Conservation (phyloP, 2,329 filamentous ascomycete genomes). For the Ophiostoma ulmi region DNA sequence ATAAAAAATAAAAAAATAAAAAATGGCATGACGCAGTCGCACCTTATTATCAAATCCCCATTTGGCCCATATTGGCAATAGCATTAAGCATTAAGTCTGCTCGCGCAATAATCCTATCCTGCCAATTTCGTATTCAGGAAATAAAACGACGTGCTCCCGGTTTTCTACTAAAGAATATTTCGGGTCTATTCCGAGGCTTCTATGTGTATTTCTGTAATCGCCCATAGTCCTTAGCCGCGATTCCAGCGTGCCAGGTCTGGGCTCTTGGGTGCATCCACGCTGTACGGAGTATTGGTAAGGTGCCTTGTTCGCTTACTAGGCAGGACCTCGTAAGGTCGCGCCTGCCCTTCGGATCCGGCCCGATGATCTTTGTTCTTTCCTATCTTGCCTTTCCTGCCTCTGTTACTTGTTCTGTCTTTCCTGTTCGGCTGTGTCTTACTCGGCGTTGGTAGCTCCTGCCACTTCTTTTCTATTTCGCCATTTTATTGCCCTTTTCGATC, state of each 20-base stretch:
- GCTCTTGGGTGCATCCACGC: not conserved
- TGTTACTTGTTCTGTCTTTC: not conserved
- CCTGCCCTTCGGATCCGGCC: not conserved
- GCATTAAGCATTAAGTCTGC: not conserved
- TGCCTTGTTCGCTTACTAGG: not conserved
- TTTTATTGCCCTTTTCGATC: not conserved
- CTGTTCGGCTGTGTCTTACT: not conserved
- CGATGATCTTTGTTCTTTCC: not conserved
- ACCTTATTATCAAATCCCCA: not conserved
- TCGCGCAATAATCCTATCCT: not conserved
- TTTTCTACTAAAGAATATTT: not conserved
- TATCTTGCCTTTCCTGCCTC: not conserved
- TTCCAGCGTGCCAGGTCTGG: not conserved
- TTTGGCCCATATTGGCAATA: not conserved
- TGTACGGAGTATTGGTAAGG: not conserved
- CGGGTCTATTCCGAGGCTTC: not conserved
- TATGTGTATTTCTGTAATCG: too few species aligned
- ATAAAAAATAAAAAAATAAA: not conserved
- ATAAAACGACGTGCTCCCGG: too few species aligned
- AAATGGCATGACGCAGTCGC: not conserved
- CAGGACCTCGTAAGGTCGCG: not conserved
- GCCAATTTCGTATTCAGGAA: not conserved
- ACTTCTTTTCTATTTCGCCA: not conserved
- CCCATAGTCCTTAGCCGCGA: not conserved
- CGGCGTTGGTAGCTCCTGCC: not conserved